A percentile compares a stretch with the other conserved stretches of the same genome.
Evolutionary conservation across 169 alveolate species (phyloP).

Genomic region (Babesia caballi): DNA sequence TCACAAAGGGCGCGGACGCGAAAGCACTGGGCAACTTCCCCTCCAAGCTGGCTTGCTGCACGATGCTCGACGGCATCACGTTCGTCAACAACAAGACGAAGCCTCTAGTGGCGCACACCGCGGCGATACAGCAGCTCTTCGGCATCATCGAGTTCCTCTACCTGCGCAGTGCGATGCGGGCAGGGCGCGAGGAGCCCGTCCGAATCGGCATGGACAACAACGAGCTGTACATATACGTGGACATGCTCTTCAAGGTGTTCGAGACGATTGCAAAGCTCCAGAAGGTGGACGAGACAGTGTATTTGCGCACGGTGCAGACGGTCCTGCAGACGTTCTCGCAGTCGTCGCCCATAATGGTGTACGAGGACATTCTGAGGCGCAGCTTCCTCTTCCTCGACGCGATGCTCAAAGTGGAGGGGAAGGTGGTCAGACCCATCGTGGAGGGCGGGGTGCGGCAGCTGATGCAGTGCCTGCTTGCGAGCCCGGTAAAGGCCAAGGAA

Average conservation of each 20-base stretch:
- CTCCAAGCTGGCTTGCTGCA: constrained; percentile 9
- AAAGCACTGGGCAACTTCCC: constrained; percentile 26
- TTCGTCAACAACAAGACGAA: constrained; percentile 26
- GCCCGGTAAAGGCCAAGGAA: background rate
- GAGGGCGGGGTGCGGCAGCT: constrained; percentile 40
- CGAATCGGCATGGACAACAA: constrained; percentile 4
- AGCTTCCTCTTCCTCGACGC: constrained; percentile 10
- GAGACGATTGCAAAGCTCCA: constrained; percentile 11
- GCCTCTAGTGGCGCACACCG: constrained; percentile 24
- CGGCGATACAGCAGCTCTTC: constrained; percentile 29
- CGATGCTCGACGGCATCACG: constrained; percentile 23
- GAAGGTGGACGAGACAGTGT: constrained; percentile 33
- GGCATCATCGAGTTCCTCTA: constrained; percentile 25
- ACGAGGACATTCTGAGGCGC: constrained; percentile 16
- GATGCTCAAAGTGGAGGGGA: background rate
- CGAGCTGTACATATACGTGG: constrained; percentile 20
- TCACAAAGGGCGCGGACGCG: constrained; percentile 7
- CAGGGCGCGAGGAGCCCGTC: background rate
- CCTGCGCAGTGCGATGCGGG: background rate
- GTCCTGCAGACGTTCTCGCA: constrained; percentile 21
- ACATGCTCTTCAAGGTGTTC: constrained; percentile 24
- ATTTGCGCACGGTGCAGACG: constrained; percentile 34
- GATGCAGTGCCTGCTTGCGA: constrained; percentile 16
- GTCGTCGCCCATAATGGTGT: constrained; percentile 2
- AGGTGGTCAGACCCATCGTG: constrained; percentile 12